Evolutionary conservation across 148 eudicot genomes (phyloP).

Genomic region (Heliamphora exappendiculata): DNA sequence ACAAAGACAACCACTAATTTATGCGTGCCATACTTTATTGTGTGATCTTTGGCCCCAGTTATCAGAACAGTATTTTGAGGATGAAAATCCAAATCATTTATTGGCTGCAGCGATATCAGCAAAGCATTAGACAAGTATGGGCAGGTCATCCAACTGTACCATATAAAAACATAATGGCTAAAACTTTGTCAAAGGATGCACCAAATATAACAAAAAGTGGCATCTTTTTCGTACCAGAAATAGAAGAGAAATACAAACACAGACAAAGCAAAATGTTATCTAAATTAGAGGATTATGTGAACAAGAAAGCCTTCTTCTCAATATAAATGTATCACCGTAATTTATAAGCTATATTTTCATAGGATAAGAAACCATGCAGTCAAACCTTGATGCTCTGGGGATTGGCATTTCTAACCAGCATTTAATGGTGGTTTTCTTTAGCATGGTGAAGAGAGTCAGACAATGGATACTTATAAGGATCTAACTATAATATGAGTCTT

Average conservation of each 20-base stretch:
- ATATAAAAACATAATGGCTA: not conserved
- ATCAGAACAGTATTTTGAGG: slow-evolving; percentile 65
- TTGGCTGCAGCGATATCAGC: slow-evolving; percentile 50
- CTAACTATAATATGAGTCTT: no score
- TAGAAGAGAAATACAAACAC: not conserved
- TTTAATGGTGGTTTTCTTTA: not conserved
- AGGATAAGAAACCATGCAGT: not conserved
- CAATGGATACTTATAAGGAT: not conserved
- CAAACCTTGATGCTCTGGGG: not conserved
- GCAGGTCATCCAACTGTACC: not conserved
- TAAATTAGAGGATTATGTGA: not conserved
- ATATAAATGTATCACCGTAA: not conserved
- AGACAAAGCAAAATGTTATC: not conserved
- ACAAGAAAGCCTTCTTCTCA: not conserved
- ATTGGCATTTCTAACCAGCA: not conserved
- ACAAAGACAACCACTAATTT: not conserved
- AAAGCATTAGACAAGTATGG: not conserved
- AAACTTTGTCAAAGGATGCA: not conserved
- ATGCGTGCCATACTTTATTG: slow-evolving; percentile 53
- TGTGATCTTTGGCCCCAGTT: slow-evolving; percentile 82
- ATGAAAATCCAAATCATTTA: slow-evolving; percentile 89
- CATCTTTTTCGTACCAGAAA: not conserved
- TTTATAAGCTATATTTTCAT: not conserved
- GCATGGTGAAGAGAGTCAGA: not conserved
- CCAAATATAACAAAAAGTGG: not conserved